Conservation (phyloP, 495 filamentous ascomycete genomes). For the Tuber indicum region DNA sequence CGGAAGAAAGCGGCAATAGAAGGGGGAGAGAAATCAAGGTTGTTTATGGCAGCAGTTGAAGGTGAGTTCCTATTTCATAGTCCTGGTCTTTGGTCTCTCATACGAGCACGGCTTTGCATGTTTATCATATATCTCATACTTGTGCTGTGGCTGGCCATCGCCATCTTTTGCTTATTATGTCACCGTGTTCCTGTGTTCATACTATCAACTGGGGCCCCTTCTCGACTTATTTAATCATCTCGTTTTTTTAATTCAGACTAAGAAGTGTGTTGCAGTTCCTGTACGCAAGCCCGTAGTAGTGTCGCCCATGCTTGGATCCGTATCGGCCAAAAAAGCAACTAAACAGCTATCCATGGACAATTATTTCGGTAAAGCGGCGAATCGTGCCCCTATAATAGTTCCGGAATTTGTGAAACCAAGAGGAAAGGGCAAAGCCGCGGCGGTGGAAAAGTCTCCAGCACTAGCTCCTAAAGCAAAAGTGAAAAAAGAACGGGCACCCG, state of each 20-base stretch:
- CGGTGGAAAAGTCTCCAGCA: slow-evolving; percentile 9
- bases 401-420: slow-evolving; percentile 7
- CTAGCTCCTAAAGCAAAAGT: background rate
- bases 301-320: background rate
- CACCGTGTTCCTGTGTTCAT: background rate
- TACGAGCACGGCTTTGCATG: background rate
- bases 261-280: background rate
- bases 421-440: slow-evolving; percentile 21
- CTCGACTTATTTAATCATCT: background rate
- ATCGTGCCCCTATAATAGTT: slow-evolving; percentile 15
- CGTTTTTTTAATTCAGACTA: background rate
- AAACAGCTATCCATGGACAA: slow-evolving; percentile 34
- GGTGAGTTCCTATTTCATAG: slow-evolving; percentile 12
- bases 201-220: background rate
- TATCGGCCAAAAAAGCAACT: slow-evolving; percentile 24
- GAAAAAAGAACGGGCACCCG: background rate
- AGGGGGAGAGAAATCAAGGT: slow-evolving; percentile 7
- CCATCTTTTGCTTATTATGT: background rate
- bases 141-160: background rate
- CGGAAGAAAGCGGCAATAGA: slow-evolving; percentile 18
- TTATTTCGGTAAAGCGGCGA: slow-evolving; percentile 14
- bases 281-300: background rate
- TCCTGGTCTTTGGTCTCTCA: background rate
- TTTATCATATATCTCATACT: background rate
- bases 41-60: slow-evolving; percentile 39